phyloP scores from a whole-genome alignment of 768 basidiomycete genomes.

The Boletales sp. region DNA sequence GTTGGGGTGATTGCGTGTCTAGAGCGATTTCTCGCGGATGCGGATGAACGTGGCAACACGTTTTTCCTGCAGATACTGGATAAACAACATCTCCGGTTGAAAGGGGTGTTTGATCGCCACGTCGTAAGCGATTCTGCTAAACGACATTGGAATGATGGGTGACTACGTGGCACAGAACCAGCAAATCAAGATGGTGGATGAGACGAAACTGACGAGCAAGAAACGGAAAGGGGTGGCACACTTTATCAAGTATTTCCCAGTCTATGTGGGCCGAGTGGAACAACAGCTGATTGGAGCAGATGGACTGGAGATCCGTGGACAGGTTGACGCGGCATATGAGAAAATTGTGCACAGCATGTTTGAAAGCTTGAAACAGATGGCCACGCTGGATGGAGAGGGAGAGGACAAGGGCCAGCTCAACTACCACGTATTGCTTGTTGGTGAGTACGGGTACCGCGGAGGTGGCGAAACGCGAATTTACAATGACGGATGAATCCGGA shows the following conservation, averaged over 20 bases:
- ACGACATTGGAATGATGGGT: not conserved
- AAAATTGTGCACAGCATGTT: conserved; percentile 89
- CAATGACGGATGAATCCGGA: not conserved
- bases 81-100: conserved; percentile 77
- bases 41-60: conserved; percentile 73
- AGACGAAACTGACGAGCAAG: conserved; percentile 87
- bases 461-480: not conserved
- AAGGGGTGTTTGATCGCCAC: conserved; percentile 73
- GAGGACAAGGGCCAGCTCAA: conserved; percentile 98
- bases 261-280: conserved; percentile 82
- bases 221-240: conserved; percentile 90
- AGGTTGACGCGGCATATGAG: conserved; percentile 82
- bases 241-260: conserved; percentile 91
- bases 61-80: conserved; percentile 74
- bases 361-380: conserved; percentile 91
- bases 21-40: conserved; percentile 73
- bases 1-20: conserved; percentile 77
- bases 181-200: conserved; percentile 84
- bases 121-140: conserved; percentile 43
- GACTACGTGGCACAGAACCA: conserved; percentile 52
- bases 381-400: conserved; percentile 87
- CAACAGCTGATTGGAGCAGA: conserved; percentile 76
- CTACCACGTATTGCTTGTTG: conserved; percentile 92
- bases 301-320: conserved; percentile 69
- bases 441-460: conserved; percentile 42